Evolutionary conservation across 306 rosid species (phyloP), one percentile per base, ranked within the genome.

Genomic region (Dicorynia guianensis): DNA sequence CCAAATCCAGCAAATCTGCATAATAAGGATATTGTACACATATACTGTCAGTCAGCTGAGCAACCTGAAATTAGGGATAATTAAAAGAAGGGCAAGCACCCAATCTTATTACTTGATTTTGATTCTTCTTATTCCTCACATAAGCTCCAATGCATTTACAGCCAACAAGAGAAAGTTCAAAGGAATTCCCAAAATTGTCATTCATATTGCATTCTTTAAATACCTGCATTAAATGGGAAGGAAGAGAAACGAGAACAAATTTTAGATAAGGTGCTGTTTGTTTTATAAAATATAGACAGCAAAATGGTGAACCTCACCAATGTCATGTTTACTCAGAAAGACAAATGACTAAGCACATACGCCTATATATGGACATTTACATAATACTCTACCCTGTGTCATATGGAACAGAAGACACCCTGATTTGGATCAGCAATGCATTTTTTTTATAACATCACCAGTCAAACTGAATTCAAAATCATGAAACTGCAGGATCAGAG

Each of bases 111-210:
- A 92, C 99, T 89, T 95, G 99, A 79, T 95, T 95, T 77, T 95
- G 99, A 86, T 90, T 95, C 89, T 83, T 95, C 69, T 95, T 95
- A 64, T 83, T 95, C 53, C 97, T 74, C 44, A 93, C 99, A 81
- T 95, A 95, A 72, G 99, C 99, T 61, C 99, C 96, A 71, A 95
- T 90, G 71, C 99, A 95, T 76, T 95, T 95, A 83, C 90, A 89
- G 73, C 97, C 88, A 69, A 92, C 87, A 35, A 95, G 97, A 81
- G 97, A 83, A 68, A 95, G 90, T 72, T 95, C 99, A 60, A 84
- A 95, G 71, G 88, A 86, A 81, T 82, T 87, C 25, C 96, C 99
- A 58, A 85, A 75, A 55, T 14, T 80, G 79, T 92, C 96, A 67
- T 8, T 55, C 80, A 74, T 52, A 60, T 75, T 80, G 75, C 91